Evolutionary conservation across 23 red algal species (phyloP).

Genomic region (Gracilaria vermiculophylla): DNA sequence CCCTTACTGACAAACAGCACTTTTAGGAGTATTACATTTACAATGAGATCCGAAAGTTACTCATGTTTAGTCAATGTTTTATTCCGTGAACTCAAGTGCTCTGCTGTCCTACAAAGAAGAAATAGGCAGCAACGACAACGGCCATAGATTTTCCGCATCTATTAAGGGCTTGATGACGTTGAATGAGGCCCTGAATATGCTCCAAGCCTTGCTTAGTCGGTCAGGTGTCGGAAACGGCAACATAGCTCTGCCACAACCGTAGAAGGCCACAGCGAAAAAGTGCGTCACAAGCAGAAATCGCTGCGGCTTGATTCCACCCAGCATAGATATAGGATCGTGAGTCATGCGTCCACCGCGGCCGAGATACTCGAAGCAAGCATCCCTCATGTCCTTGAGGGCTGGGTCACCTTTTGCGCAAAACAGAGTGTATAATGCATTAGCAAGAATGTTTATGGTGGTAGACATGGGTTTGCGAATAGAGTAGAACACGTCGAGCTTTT

Average conservation of each 20-base stretch:
- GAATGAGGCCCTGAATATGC: slow-evolving; percentile 87
- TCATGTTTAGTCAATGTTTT: background rate
- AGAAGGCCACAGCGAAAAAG: slow-evolving; percentile 96
- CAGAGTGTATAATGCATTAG: slow-evolving; percentile 93
- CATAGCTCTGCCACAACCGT: slow-evolving; percentile 79
- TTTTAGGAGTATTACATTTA: too few species aligned
- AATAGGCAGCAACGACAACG: slow-evolving; percentile 78
- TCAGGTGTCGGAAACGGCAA: slow-evolving; percentile 54
- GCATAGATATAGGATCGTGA: slow-evolving; percentile 90
- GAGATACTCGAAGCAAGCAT: slow-evolving; percentile 94
- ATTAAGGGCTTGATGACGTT: slow-evolving; percentile 98
- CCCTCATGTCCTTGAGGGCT: slow-evolving; percentile 78
- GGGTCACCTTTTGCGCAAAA: slow-evolving; percentile 72
- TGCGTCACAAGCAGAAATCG: slow-evolving; percentile 83
- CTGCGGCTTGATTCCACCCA: slow-evolving; percentile 86
- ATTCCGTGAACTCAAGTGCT: background rate
- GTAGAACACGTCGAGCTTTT: slow-evolving; percentile 65
- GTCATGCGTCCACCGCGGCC: slow-evolving; percentile 70
- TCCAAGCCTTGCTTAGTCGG: slow-evolving; percentile 56
- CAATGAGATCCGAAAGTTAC: background rate
- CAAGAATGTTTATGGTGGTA: slow-evolving; percentile 98
- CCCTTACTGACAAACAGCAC: background rate
- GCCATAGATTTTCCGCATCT: slow-evolving; percentile 88
- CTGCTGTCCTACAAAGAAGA: slow-evolving; percentile 17
- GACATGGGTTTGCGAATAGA: slow-evolving; percentile 63